phyloP scores from a whole-genome alignment of 352 stramenopile genomes.

The Phytopythium helicoides region DNA sequence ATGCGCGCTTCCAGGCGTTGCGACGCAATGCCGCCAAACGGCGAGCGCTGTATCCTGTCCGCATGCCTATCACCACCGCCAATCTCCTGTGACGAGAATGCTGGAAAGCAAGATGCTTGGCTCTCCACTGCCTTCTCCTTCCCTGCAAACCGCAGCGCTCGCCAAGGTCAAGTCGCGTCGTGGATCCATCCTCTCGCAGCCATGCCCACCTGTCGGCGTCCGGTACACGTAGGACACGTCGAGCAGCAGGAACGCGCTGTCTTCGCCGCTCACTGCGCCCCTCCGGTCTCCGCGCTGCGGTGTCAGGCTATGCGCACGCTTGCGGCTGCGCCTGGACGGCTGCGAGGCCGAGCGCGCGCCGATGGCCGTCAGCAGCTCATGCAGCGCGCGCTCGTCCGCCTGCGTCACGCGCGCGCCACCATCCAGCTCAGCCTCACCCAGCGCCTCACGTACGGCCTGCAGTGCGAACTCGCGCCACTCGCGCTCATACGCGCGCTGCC shows the following conservation, averaged over 20 bases:
- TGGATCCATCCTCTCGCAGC: too few relatives aligned
- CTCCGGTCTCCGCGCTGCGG: background rate
- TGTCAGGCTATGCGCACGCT: conserved; percentile 14
- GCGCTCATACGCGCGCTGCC: conserved; percentile 66
- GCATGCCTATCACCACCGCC: background rate
- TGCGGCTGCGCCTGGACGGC: conserved; percentile 6
- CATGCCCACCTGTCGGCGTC: conserved; percentile 29
- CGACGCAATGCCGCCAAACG: conserved; percentile 28
- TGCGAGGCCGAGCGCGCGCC: background rate
- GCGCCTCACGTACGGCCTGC: conserved; percentile 29
- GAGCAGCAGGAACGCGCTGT: conserved; percentile 16
- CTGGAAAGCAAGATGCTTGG: conserved; percentile 43
- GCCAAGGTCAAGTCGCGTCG: background rate
- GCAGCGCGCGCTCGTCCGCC: conserved; percentile 37
- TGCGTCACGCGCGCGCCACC: conserved; percentile 18
- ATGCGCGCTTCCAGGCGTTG: conserved; percentile 52
- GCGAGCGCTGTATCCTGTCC: background rate
- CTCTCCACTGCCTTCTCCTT: conserved; percentile 7
- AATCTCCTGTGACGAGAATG: conserved; percentile 63
- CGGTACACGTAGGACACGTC: conserved; percentile 71
- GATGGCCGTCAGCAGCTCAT: conserved; percentile 24
- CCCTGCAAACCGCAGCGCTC: background rate
- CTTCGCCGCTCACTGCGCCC: conserved; percentile 4
- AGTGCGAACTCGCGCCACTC: conserved; percentile 48
- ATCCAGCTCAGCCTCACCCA: conserved; percentile 26